Conservation (phyloP, 1,284 basidiomycete genomes). For the Moniliophthora roreri region DNA sequence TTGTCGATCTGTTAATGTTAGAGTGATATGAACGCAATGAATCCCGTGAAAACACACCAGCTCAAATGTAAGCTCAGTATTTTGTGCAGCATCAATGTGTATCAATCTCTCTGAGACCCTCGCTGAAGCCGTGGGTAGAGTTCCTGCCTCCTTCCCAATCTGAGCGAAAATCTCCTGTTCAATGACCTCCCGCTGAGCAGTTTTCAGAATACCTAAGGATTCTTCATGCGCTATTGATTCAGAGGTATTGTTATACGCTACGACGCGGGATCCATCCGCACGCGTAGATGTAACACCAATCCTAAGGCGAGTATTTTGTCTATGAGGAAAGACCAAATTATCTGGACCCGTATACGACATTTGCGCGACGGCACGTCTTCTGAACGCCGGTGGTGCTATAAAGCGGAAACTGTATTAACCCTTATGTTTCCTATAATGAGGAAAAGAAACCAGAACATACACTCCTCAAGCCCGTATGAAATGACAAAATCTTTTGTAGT, state of each 20-base stretch:
- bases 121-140: constrained; percentile 68
- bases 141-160: constrained; percentile 70
- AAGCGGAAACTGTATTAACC: constrained; percentile 9
- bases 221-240: constrained; percentile 24
- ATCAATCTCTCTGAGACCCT: constrained; percentile 75
- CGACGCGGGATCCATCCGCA: constrained; percentile 29
- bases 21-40: neutral
- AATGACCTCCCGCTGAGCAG: constrained; percentile 68
- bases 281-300: constrained; percentile 48
- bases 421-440: constrained; percentile 11
- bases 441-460: constrained; percentile 42
- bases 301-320: constrained; percentile 56
- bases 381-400: constrained; percentile 61
- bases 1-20: constrained; percentile 22
- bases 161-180: constrained; percentile 77
- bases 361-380: constrained; percentile 65
- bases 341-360: constrained; percentile 51
- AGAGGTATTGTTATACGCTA: constrained; percentile 38
- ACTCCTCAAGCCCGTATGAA: constrained; percentile 77
- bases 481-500: constrained; percentile 78
- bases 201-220: constrained; percentile 50
- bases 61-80: constrained; percentile 67
- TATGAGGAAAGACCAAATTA: constrained; percentile 61
- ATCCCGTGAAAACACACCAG: constrained; percentile 47
- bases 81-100: constrained; percentile 69